These are phyloP conservation scores for Talaromyces sp. DNA, from an alignment of 2,329 filamentous ascomycete species.

Conservation along the genomic window DNA sequence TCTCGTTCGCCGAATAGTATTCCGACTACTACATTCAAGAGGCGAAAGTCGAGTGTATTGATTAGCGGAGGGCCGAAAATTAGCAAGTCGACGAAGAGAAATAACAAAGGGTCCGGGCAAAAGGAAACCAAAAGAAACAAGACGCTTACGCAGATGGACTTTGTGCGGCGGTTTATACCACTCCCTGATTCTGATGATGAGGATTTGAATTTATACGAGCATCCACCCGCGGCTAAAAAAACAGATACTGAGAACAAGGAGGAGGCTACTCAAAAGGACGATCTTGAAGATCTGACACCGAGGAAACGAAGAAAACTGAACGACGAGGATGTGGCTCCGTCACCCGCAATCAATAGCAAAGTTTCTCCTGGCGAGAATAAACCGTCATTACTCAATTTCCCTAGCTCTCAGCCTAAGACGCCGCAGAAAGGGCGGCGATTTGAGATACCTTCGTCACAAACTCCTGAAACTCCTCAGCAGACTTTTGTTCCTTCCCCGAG, in stretches of 20 bases:
- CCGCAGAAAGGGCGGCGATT: slow-evolving; percentile 34
- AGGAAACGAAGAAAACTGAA: slow-evolving; percentile 28
- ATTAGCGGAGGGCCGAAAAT: slow-evolving; percentile 21
- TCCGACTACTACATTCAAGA: slow-evolving; percentile 15
- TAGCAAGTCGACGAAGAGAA: slow-evolving; percentile 27
- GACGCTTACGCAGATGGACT: slow-evolving; percentile 46
- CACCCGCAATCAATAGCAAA: neutral
- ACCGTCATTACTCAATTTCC: neutral
- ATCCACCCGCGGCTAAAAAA: neutral
- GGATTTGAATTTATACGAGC: slow-evolving; percentile 10
- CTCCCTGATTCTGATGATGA: slow-evolving; percentile 36
- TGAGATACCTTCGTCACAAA: slow-evolving; percentile 45
- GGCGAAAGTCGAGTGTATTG: neutral
- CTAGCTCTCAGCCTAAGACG: slow-evolving; percentile 28
- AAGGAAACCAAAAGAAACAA: slow-evolving; percentile 32
- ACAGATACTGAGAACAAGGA: neutral
- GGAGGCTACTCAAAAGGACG: neutral
- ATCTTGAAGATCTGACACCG: slow-evolving; percentile 12
- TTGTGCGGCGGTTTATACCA: slow-evolving; percentile 37
- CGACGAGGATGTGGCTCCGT: neutral
- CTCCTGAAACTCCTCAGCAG: slow-evolving; percentile 43
- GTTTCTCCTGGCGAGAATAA: slow-evolving; percentile 4
- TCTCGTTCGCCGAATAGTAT: slow-evolving; percentile 11
- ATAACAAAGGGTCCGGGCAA: slow-evolving; percentile 17
- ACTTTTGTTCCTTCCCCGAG: slow-evolving; percentile 39